These are phyloP conservation scores for Dendrostoma leiphaemia DNA, from an alignment of 2,329 filamentous ascomycete genomes.

Conservation along the genomic window DNA sequence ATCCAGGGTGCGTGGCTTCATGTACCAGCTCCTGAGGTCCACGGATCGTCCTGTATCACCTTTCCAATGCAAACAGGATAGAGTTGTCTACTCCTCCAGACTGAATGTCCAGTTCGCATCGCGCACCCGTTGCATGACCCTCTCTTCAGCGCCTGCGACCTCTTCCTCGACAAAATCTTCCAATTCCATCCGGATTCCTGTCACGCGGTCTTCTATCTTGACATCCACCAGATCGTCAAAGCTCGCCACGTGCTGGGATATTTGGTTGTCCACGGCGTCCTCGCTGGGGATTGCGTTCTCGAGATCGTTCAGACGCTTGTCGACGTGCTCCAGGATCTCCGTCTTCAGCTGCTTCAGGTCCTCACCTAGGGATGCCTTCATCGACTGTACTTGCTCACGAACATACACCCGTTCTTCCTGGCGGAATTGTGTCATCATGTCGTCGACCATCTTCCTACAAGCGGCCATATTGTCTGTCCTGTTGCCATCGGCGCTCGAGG, in stretches of 20 bases:
- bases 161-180: slow-evolving; percentile 3
- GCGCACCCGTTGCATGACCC: neutral
- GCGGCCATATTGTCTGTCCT: neutral
- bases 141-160: neutral
- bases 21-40: too few species aligned
- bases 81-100: neutral
- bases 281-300: neutral
- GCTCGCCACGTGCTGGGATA: neutral
- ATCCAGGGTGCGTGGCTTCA: too few species aligned
- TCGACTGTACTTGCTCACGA: neutral
- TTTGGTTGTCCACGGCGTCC: neutral
- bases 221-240: slow-evolving; percentile 2
- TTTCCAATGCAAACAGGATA: too few species aligned
- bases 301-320: neutral
- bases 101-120: neutral
- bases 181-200: slow-evolving; percentile 9
- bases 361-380: neutral
- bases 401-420: slow-evolving; percentile 1
- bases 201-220: slow-evolving; percentile 6
- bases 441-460: neutral
- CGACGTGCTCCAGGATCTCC: neutral
- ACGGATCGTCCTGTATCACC: too few species aligned
- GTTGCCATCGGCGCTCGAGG: neutral
- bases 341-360: neutral
- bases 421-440: neutral